A percentile compares a stretch with the other conserved stretches of the same genome.
phyloP scores from a whole-genome alignment of 23 red algal species.

The Agarophyton chilense region DNA sequence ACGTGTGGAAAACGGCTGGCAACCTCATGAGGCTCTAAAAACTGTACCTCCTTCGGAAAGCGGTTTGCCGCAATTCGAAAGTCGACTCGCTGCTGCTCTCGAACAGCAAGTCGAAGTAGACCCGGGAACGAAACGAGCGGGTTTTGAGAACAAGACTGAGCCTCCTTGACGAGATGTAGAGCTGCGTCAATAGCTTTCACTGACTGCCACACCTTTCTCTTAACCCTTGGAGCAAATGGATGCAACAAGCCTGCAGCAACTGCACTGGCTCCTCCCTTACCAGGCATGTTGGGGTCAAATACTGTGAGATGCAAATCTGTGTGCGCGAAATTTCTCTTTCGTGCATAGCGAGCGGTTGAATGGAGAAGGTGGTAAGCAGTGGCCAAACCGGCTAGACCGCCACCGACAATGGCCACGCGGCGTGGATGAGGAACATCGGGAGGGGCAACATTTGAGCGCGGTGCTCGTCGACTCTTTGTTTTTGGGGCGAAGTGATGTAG shows the following conservation, averaged over 20 bases:
- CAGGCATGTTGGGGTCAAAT: conserved; percentile 38
- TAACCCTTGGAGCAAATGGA: conserved; percentile 60
- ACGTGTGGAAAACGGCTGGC: conserved; percentile 16
- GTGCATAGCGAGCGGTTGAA: conserved; percentile 40
- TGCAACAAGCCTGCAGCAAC: conserved; percentile 79
- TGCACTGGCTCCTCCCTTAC: conserved; percentile 62
- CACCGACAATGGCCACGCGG: conserved; percentile 57
- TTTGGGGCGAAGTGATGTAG: conserved; percentile 50
- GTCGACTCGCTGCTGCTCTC: conserved; percentile 16
- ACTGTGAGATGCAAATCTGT: conserved; percentile 23
- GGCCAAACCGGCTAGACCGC: conserved; percentile 66
- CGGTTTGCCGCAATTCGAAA: conserved; percentile 45
- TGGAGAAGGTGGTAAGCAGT: conserved; percentile 59
- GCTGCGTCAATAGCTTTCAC: conserved; percentile 44
- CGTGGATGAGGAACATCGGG: conserved; percentile 7
- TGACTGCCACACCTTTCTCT: conserved; percentile 51
- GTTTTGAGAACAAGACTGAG: neutral
- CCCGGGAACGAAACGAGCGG: conserved; percentile 25
- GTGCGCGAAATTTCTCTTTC: conserved; percentile 22
- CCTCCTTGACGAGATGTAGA: conserved; percentile 19
- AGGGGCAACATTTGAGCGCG: conserved; percentile 44
- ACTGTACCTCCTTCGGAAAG: conserved; percentile 49
- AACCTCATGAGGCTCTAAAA: conserved; percentile 48
- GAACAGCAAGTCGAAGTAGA: conserved; percentile 50
- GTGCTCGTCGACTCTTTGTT: conserved; percentile 13